Base-by-base conservation (phyloP, 331 rosid genomes). In the Stylosanthes scabra region DNA sequence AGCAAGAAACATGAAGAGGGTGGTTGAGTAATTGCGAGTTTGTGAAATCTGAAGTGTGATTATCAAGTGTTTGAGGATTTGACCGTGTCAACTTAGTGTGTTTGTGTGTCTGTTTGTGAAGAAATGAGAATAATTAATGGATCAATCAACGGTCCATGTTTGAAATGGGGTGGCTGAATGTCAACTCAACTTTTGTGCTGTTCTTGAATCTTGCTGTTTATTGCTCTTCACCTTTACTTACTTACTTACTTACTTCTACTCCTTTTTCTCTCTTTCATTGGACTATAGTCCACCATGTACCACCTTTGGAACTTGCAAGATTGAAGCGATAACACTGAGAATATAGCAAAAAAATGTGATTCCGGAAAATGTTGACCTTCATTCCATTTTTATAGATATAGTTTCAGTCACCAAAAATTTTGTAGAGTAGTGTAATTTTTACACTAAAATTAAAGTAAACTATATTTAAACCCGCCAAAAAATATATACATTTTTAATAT, bases 71-170 rank as follows among this genome's bases (percentile, higher is more conserved):
- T 69, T 44, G 28, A 8, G 14, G 51, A 42, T 70, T 77, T 77
- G 81, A 77, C 71, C 42, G 66, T 62, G 81, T 29, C 58, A 55
- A 69, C 55, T 58, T 5, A 34, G 7, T 13, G 44, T 34, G 52
- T 37, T 16, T 40, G 15, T 75, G 55, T 46, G 52, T 4, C 14
- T 50, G 55, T 50, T 50, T 46, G 51, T 5, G 5, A 2, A 66
- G 45, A 59, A 12, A 8, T 4, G 40, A 54, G 40, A 39, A 69
- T 31, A 50, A 46, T 49, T 49, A 41, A 41, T 63, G 9, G 9
- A 40, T 41, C 68, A 13, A 40, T 13, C 58, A 66, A 46, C 41
- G 50, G 27, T 52, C n/a, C 74, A 11, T 14, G 41, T 63, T 74
- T 62, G 51, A 71, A 59, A 59, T 25, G 56, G 2, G 59, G 49